phyloP scores from a whole-genome alignment of 306 rosid genomes.

The barrel medic (Medicago truncatula) region DNA sequence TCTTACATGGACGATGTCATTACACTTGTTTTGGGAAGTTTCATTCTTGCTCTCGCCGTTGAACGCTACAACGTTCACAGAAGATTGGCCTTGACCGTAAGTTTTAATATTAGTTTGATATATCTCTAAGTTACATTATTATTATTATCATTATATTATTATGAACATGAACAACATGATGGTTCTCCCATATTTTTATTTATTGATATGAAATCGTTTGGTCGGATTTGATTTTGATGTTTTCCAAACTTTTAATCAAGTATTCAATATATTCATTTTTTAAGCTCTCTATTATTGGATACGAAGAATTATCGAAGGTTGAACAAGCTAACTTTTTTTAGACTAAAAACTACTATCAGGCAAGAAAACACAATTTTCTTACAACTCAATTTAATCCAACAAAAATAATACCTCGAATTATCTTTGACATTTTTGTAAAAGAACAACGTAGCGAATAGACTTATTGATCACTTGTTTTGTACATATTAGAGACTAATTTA shows the following conservation, averaged over 20 bases:
- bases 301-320: background rate
- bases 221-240: background rate
- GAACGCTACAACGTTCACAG: slow-evolving; percentile 84
- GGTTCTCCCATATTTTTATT: background rate
- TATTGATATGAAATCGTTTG: background rate
- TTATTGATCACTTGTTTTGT: no score
- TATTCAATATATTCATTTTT: background rate
- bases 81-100: slow-evolving; percentile 74
- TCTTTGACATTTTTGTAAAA: no score
- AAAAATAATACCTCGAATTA: no score
- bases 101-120: background rate
- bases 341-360: no score
- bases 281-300: background rate
- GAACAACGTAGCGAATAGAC: no score
- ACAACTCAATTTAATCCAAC: no score
- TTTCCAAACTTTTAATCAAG: background rate
- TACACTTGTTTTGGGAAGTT: slow-evolving; percentile 76
- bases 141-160: background rate
- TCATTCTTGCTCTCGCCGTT: slow-evolving; percentile 82
- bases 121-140: background rate
- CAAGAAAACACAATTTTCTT: no score
- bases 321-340: background rate
- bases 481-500: no score
- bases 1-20: slow-evolving; percentile 82
- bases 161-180: no score